A percentile compares a stretch with the other conserved stretches of the same genome.
phyloP scores from a whole-genome alignment of 345 rosid genomes.

The Lagerstroemia speciosa region DNA sequence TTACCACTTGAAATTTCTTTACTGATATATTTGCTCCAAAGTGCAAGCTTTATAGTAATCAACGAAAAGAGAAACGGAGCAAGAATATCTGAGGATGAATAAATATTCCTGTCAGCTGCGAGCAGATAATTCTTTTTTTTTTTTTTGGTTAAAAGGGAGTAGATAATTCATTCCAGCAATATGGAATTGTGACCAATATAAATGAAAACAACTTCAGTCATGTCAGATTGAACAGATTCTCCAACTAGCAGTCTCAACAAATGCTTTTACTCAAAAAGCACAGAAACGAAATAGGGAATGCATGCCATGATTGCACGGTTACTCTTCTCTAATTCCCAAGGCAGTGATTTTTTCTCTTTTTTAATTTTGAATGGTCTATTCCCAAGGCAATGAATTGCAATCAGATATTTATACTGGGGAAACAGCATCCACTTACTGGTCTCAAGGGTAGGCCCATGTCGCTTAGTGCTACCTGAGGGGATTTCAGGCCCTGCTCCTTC shows the following conservation, averaged over 20 bases:
- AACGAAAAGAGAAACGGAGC: neutral
- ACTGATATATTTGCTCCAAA: neutral
- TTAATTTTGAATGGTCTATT: no score
- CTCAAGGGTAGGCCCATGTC: constrained; percentile 93
- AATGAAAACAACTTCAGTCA: neutral
- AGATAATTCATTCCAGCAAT: neutral
- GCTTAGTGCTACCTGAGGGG: constrained; percentile 48
- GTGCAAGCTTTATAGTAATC: neutral
- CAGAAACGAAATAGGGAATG: no score
- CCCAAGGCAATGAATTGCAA: neutral
- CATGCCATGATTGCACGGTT: no score
- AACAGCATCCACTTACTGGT: constrained; percentile 57
- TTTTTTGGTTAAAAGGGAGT: no score
- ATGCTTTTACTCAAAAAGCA: no score
- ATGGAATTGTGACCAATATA: neutral
- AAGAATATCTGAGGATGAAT: neutral
- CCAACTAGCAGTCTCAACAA: neutral
- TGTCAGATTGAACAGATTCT: neutral
- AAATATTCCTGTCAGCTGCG: neutral
- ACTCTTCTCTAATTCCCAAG: no score
- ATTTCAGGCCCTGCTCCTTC: constrained; percentile 37
- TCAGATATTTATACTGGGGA: neutral
- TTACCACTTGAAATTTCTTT: neutral
- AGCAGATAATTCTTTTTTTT: no score
- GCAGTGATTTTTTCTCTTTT: no score